Evolutionary conservation across 345 rosid species (phyloP), one percentile per base, ranked within the genome.

Genomic region (Syzygium jambos): DNA sequence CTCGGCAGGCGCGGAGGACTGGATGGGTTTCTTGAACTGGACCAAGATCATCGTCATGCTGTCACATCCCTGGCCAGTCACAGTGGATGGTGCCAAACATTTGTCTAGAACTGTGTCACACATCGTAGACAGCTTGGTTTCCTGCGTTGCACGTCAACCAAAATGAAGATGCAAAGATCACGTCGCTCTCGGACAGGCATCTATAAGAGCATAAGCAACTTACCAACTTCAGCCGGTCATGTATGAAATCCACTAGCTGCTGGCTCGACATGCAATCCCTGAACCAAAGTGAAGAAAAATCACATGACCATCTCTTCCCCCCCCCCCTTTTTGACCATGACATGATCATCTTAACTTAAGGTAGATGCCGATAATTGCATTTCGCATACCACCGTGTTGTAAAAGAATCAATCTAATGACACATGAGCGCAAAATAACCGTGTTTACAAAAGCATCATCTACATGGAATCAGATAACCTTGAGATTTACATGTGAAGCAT

Each of bases 211-310:
- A n/a, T 43, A 85, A 25, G 15, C 56, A 30, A 87, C 95, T 86
- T 93, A 96, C 99, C 86, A 86, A 86, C 4, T 89, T 88, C 88
- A 96, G 92, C 84, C 94, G 97, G 86, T 95, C 98, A 41, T 95
- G 97, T 84, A 97, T 88, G 86, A 95, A 97, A 93, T 97, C 99
- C 89, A 96, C 98, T 38, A 96, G 95, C 91, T 92, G 98, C 90
- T 96, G 99, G 95, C 99, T 34, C 38, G 3, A 91, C 97, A 97
- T 92, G 93, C 99, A 97, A 89, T 97, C 99, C 99, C 99, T 97
- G 94, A 89, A 92, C 91, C 88, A 53, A 88, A 51, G 52, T 30
- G 53, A 88, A 59, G 11, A n/a, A 86, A 38, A 51, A 21, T 59
- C 87, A 59, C 78, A 22, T 56, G 27, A 22, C 51, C 87, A 85